Percentiles rank a stretch among this genome's conserved stretches.
Conservation (phyloP, 192 early-diverging fungal genomes). For the Coemansia sp. region DNA sequence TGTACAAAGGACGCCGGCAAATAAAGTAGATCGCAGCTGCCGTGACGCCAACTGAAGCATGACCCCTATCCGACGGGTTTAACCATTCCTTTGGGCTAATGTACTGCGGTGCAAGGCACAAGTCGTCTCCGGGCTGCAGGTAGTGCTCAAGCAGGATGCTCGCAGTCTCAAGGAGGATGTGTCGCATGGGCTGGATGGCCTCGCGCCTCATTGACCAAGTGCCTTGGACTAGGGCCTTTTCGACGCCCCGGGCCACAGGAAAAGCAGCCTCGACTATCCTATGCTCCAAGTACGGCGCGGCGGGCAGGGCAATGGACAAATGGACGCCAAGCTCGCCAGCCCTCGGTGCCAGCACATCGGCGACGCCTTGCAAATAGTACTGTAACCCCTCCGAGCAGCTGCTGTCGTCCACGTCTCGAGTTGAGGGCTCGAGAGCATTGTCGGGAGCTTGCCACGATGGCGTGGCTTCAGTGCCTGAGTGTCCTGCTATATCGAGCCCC, state of each 20-base stretch:
- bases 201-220: conserved; percentile 11
- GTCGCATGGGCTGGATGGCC: conserved; percentile 18
- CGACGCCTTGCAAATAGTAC: conserved; percentile 34
- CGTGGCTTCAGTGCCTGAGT: background rate
- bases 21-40: conserved; percentile 15
- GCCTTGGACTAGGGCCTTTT: conserved; percentile 13
- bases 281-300: conserved; percentile 5
- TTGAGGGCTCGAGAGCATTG: background rate
- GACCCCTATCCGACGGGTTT: background rate
- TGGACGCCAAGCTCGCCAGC: conserved; percentile 29
- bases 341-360: conserved; percentile 36
- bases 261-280: background rate
- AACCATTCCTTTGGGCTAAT: background rate
- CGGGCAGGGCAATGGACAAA: conserved; percentile 28
- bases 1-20: background rate
- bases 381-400: conserved; percentile 1
- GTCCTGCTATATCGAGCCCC: background rate
- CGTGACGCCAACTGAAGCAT: background rate
- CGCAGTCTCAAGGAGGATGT: conserved; percentile 26
- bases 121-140: conserved; percentile 14
- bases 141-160: conserved; percentile 35
- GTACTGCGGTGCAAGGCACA: conserved; percentile 25
- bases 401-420: background rate
- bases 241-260: background rate
- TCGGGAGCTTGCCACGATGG: conserved; percentile 23